phyloP scores from a whole-genome alignment of 1,139 yeast species.

The Pichia sp. region DNA sequence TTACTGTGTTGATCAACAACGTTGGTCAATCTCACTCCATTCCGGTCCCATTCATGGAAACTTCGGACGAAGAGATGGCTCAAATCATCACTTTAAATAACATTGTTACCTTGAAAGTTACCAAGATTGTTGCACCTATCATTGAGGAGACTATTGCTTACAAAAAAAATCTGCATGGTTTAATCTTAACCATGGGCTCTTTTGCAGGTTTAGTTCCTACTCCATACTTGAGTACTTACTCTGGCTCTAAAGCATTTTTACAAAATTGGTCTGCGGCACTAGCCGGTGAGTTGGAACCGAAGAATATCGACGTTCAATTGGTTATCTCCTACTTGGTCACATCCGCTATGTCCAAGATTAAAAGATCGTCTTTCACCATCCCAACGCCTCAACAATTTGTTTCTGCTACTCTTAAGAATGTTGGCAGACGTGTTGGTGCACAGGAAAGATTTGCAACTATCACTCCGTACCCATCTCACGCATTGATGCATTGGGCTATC shows the following conservation, averaged over 20 bases:
- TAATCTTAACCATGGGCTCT: constrained; percentile 92
- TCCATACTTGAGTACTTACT: constrained; percentile 85
- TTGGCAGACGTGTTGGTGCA: constrained; percentile 88
- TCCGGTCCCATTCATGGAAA: constrained; percentile 89
- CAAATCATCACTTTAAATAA: constrained; percentile 81
- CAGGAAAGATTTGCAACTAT: constrained; percentile 81
- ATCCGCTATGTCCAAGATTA: constrained; percentile 92
- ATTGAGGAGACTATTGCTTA: constrained; percentile 38
- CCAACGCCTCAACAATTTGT: constrained; percentile 85
- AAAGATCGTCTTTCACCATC: constrained; percentile 63
- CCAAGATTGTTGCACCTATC: constrained; percentile 73
- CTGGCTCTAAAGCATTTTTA: constrained; percentile 93
- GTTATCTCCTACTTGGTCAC: constrained; percentile 89
- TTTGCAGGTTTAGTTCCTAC: constrained; percentile 94
- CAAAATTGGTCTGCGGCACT: constrained; percentile 90
- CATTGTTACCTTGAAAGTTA: constrained; percentile 74
- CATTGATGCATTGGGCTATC: constrained; percentile 80
- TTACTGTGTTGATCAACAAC: constrained; percentile 77
- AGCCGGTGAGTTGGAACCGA: constrained; percentile 71
- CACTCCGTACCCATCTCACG: constrained; percentile 95
- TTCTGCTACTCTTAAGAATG: constrained; percentile 50
- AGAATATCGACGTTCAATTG: constrained; percentile 77
- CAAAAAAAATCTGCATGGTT: constrained; percentile 45
- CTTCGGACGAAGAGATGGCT: constrained; percentile 63
- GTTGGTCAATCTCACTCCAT: constrained; percentile 94